Percentiles rank a stretch among this genome's conserved stretches.
These are phyloP conservation scores for Zymoseptoria ardabiliae DNA, from an alignment of 2,329 filamentous ascomycete genomes.

Conservation along the genomic window DNA sequence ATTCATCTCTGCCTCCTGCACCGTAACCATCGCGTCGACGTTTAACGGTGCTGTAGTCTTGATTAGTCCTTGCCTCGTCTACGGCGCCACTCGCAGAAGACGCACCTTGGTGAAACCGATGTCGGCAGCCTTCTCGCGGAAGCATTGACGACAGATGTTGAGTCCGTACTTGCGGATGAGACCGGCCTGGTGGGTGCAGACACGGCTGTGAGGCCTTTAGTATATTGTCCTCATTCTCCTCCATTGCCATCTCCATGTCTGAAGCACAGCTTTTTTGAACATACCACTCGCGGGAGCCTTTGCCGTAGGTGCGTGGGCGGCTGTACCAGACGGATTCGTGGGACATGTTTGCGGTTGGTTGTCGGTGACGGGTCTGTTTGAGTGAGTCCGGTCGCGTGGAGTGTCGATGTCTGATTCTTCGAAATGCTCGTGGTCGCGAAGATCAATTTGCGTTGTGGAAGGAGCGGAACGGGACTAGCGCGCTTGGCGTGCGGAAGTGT, in stretches of 20 bases:
- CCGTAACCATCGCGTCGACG: constrained; percentile 8
- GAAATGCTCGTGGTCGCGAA: neutral
- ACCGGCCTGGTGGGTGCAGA: constrained; percentile 94
- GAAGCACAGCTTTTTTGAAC: constrained; percentile 31
- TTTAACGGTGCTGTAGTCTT: constrained; percentile 28
- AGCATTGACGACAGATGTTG: constrained; percentile 69
- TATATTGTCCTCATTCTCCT: constrained; percentile 14
- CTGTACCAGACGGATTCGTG: constrained; percentile 95
- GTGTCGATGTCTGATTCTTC: constrained; percentile 1
- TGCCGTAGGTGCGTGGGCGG: constrained; percentile 93
- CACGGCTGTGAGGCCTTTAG: constrained; percentile 50
- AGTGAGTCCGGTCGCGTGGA: constrained; percentile 5
- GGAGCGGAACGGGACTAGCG: neutral
- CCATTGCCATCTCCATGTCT: constrained; percentile 3
- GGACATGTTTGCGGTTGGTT: constrained; percentile 56
- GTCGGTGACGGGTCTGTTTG: constrained; percentile 7
- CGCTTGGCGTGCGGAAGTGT: neutral
- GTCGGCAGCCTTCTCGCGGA: constrained; percentile 60
- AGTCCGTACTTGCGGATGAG: constrained; percentile 99
- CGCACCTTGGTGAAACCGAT: constrained; percentile 62
- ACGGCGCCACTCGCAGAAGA: neutral
- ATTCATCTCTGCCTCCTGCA: constrained; percentile 2
- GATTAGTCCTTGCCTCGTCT: constrained; percentile 6
- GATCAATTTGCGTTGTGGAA: neutral
- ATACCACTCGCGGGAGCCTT: constrained; percentile 91